A percentile compares a stretch with the other conserved stretches of the same genome.
These are phyloP conservation scores for Angophora floribunda DNA, from an alignment of 345 rosid genomes.

Conservation along the genomic window DNA sequence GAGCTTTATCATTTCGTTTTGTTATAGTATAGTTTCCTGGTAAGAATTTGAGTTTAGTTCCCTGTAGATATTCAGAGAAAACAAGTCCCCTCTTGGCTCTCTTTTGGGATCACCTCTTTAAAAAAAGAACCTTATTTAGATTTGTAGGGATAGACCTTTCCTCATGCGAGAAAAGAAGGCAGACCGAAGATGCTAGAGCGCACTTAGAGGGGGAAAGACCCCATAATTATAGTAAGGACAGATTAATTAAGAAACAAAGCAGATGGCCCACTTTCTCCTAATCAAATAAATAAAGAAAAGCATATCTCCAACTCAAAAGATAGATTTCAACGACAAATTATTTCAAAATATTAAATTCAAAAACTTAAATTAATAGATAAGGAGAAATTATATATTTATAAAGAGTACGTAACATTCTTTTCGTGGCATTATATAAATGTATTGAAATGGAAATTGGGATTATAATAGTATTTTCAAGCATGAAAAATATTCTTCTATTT, in stretches of 20 bases:
- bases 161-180: rapidly evolving
- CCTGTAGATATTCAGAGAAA: not conserved
- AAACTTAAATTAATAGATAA: not conserved
- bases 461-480: not conserved
- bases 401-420: not conserved
- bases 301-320: not conserved
- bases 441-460: not conserved
- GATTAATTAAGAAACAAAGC: not conserved
- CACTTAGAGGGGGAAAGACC: not conserved
- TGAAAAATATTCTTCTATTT: not conserved
- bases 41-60: not conserved
- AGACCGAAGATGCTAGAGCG: not conserved
- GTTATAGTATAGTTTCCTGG: not conserved
- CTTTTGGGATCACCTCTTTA: not conserved
- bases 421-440: not conserved
- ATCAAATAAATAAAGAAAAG: not conserved
- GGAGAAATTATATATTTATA: rapidly evolving
- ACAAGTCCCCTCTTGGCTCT: not conserved
- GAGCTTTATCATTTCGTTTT: not conserved
- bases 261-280: not conserved
- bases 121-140: not conserved
- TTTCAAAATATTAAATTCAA: not conserved
- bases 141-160: not conserved
- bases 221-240: not conserved
- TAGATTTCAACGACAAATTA: not conserved